phyloP scores from a whole-genome alignment of 139 green algal genomes.

The Tetraselmis chui region DNA sequence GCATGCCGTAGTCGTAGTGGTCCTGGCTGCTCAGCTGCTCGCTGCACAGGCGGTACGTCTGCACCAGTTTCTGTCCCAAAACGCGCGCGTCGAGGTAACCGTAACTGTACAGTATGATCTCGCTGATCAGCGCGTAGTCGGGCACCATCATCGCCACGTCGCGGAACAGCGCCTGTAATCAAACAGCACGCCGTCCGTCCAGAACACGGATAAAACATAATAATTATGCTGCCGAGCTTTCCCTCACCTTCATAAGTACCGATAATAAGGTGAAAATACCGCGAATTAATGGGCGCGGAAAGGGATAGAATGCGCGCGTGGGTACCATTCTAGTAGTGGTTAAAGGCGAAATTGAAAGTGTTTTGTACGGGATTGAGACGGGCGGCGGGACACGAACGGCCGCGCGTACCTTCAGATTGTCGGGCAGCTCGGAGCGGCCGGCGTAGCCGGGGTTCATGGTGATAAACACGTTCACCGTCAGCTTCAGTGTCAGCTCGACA shows the following conservation, averaged over 20 bases:
- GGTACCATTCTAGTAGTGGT: no score
- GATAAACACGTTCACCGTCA: conserved; percentile 32
- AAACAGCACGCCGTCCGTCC: no score
- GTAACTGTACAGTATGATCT: conserved; percentile 39
- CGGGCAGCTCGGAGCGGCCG: conserved; percentile 30
- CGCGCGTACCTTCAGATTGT: conserved; percentile 25
- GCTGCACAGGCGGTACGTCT: conserved; percentile 33
- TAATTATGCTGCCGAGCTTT: no score
- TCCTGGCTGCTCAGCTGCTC: conserved; percentile 36
- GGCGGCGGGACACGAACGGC: no score
- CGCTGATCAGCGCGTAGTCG: conserved; percentile 29
- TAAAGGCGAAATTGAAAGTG: no score
- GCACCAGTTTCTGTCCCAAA: conserved; percentile 33
- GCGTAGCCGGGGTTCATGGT: conserved; percentile 42
- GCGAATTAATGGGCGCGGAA: no score
- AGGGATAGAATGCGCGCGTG: no score
- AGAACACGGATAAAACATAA: no score
- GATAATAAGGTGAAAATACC: no score
- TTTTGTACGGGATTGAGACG: no score
- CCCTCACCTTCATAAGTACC: no score
- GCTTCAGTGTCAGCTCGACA: conserved; percentile 20
- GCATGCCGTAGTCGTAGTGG: conserved; percentile 45
- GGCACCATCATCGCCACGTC: conserved; percentile 40
- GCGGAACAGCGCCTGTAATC: conserved; percentile 27
- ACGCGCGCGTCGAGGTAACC: conserved; percentile 31